Base-by-base conservation (phyloP, 441 rosid species). In the Erodium texanum region DNA sequence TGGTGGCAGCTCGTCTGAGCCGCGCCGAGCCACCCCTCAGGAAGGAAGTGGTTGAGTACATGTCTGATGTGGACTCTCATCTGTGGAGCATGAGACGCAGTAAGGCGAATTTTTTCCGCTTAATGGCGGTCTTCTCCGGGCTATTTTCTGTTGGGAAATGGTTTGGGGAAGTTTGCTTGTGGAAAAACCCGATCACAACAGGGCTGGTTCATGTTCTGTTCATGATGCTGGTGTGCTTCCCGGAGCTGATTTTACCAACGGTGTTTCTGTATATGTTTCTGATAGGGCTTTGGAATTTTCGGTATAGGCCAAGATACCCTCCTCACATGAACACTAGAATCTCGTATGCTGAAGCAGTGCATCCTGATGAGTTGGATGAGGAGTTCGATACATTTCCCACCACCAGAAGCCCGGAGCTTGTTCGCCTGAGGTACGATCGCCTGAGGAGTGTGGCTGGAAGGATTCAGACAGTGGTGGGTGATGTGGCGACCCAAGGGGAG, bases 31-130 rank as follows among this genome's bases (percentile, higher is more conserved):
- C 99, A n/a, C 91, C 97, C 19, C 85, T 94, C 2, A 80, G 82
- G 63, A 88, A 77, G 70, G 99, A 91, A 78, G 88, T 94, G 2
- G 80, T 91, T 2, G 97, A 91, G 66, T 88, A 87, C 82, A 91
- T 94, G 83, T 83, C 96, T 16, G 97, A 87, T 80, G 85, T 89
- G n/a, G 71, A 85, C 68, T 79, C 94, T 19, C 99, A 91, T 80
- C 76, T 89, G 16, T 94, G 96, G 96, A 94, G 99, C 83, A 84
- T 91, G 93, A 85, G 99, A 82, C 86, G 89, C 68, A 91, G 99
- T 85, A 84, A 91, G 79, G 97, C 97, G 4, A 91, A 94, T 79
- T 86, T 94, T 64, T 87, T 76, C 68, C 83, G 97, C 38, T 72
- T 94, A 66, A 86, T 74, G 82, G 67, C 89, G 0, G 94, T 91